Base-by-base conservation (phyloP, 2,329 filamentous ascomycete species). In the Cordyceps pruinosa region DNA sequence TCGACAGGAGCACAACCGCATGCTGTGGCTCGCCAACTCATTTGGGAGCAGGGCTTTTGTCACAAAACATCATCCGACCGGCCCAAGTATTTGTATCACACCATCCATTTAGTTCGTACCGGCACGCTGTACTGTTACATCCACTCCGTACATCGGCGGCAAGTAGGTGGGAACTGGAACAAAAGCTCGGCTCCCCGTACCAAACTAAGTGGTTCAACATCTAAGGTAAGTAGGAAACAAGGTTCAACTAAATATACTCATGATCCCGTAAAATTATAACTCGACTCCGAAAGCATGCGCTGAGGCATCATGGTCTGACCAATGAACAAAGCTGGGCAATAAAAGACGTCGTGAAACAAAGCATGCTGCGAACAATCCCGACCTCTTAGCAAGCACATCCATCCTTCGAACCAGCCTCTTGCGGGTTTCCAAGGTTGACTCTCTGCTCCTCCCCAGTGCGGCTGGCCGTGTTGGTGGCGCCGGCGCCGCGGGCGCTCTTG, bases 401-500 rank as follows among this genome's bases (percentile, higher is more conserved):
- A 68, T 96, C 91, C 77, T 96, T 96, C 49, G 88, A 83, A n/a
- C 84, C 85, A 63, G 82, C 82, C 61, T 90, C 85, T 66, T 84
- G 80, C 48, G 86, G 82, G 52, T 87, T 88, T 50, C 85, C 87
- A 65, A 97, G 76, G 72, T 94, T 96, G 61, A 97, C 91, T 64
- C 91, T 83, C 66, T 88, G 79, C 73, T 92, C 83, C 70, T 88
- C 80, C 57, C 80, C 74, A 68, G 77, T 72, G 71, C 83, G 81
- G 67, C 82, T 77, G 57, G 80, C 75, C 62, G 77, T 79, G 58
- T 80, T 76, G 19, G 84, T 79, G 48, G 84, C 86, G n/a, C 82
- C 81, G 19, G 82, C 77, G n/a, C 88, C 88, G 64, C 90, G 84
- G 34, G 89, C 83, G 51, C 87, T 92, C 83, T 97, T 97, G 71